Conservation (phyloP, 2,329 filamentous ascomycete genomes). For the Fusarium temperatum region DNA sequence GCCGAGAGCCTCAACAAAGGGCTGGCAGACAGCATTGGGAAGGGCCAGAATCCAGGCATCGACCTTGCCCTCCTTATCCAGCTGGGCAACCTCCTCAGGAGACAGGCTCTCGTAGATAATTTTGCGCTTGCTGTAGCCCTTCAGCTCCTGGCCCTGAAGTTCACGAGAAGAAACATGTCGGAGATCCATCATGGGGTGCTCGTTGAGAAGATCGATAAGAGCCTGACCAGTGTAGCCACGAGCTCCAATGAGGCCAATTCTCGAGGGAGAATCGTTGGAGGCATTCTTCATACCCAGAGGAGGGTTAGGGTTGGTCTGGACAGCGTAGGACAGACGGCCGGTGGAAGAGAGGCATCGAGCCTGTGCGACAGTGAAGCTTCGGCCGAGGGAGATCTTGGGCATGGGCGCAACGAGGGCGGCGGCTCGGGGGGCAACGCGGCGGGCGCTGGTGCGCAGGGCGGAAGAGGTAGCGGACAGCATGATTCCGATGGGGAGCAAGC, state of each 20-base stretch:
- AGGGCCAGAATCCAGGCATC: constrained; percentile 99
- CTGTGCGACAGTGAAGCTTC: not conserved
- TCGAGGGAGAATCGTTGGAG: constrained; percentile 80
- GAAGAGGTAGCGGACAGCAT: constrained; percentile 29
- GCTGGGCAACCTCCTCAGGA: constrained; percentile 81
- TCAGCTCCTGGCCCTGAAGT: constrained; percentile 83
- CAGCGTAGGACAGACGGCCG: constrained; percentile 35
- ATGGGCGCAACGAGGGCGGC: constrained; percentile 30
- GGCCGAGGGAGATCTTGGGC: constrained; percentile 4
- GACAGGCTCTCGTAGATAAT: constrained; percentile 92
- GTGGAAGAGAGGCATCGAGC: constrained; percentile 5
- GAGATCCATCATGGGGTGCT: constrained; percentile 89
- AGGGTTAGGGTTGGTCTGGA: constrained; percentile 78
- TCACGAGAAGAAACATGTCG: constrained; percentile 93
- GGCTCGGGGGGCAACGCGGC: constrained; percentile 7
- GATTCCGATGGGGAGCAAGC: not conserved
- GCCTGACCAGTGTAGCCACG: constrained; percentile 95
- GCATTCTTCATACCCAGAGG: constrained; percentile 89
- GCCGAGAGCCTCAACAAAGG: constrained; percentile 85
- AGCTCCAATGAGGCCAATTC: constrained; percentile 87
- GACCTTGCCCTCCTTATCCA: constrained; percentile 70
- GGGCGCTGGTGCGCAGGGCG: constrained; percentile 21
- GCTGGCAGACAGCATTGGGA: constrained; percentile 93
- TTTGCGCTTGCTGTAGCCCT: constrained; percentile 90
- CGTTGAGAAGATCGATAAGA: constrained; percentile 85